phyloP scores from a whole-genome alignment of 2,329 filamentous ascomycete species.

The Camillea tinctor region DNA sequence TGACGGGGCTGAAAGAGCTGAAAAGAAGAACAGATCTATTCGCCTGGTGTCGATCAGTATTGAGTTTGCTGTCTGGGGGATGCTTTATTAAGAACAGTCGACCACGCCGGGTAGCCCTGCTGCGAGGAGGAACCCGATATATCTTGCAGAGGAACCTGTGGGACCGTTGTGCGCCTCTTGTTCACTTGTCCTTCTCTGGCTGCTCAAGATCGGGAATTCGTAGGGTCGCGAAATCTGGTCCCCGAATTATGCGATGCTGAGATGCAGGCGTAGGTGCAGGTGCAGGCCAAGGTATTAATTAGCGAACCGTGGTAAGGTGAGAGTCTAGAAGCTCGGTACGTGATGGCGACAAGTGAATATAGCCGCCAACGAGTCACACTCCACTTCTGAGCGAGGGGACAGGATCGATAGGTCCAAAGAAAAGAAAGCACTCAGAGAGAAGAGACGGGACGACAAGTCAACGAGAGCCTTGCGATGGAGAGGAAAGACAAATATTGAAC shows the following conservation, averaged over 20 bases:
- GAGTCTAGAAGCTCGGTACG: conserved; percentile 21
- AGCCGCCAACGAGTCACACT: conserved; percentile 26
- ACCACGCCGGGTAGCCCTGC: conserved; percentile 12
- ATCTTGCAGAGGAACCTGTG: conserved; percentile 19
- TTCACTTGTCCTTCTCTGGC: conserved; percentile 1
- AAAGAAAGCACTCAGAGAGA: not conserved
- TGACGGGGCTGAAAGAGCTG: conserved; percentile 25
- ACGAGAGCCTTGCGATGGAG: conserved; percentile 12
- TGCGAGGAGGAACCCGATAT: conserved; percentile 26
- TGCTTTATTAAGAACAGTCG: conserved; percentile 5
- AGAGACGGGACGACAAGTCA: conserved; percentile 15
- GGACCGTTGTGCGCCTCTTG: conserved; percentile 9
- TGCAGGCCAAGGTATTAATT: conserved; percentile 30
- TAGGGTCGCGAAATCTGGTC: conserved; percentile 16
- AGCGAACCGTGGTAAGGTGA: conserved; percentile 22
- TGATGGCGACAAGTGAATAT: conserved; percentile 22
- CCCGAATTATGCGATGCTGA: conserved; percentile 19
- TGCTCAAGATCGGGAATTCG: conserved; percentile 18
- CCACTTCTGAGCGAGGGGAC: conserved; percentile 25
- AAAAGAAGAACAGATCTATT: conserved; percentile 17
- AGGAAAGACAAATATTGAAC: not conserved
- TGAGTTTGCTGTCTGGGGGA: conserved; percentile 11
- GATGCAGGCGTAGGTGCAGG: conserved; percentile 11
- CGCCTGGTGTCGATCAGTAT: conserved; percentile 25
- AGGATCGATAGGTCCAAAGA: conserved; percentile 11